Percentiles rank a stretch among this genome's conserved stretches.
Evolutionary conservation across 192 early-diverging fungal genomes (phyloP).

Genomic region (Paraglomus brasilianum): DNA sequence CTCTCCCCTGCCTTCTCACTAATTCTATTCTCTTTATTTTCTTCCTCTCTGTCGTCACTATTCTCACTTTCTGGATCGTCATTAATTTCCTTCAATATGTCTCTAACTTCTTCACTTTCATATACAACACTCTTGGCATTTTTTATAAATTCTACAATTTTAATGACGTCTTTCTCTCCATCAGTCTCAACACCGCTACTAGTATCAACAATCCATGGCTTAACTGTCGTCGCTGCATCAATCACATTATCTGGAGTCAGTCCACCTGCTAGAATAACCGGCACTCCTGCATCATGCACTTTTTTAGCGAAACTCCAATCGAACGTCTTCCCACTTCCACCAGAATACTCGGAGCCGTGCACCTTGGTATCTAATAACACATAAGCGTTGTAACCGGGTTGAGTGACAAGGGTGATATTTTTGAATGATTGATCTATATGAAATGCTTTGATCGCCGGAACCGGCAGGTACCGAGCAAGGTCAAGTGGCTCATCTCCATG

Average conservation of each 20-base stretch:
- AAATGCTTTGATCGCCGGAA: slow-evolving; percentile 88
- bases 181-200: slow-evolving; percentile 89
- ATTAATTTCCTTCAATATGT: background rate
- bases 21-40: background rate
- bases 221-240: slow-evolving; percentile 63
- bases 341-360: slow-evolving; percentile 57
- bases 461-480: slow-evolving; percentile 67
- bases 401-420: slow-evolving; percentile 43
- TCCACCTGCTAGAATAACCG: slow-evolving; percentile 89
- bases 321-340: slow-evolving; percentile 78
- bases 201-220: slow-evolving; percentile 90
- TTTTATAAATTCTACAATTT: slow-evolving; percentile 72
- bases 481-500: slow-evolving; percentile 79
- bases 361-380: slow-evolving; percentile 69
- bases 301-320: slow-evolving; percentile 78
- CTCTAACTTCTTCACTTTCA: background rate
- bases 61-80: slow-evolving; percentile 17
- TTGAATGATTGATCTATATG: slow-evolving; percentile 68
- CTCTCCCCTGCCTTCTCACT: background rate
- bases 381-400: slow-evolving; percentile 52
- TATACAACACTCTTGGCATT: slow-evolving; percentile 56
- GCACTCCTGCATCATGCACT: slow-evolving; percentile 53
- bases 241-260: slow-evolving; percentile 80
- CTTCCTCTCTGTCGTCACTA: background rate
- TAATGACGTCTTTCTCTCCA: slow-evolving; percentile 72